Percentiles rank a stretch among this genome's conserved stretches.
Conservation (phyloP, 2,329 filamentous ascomycete species). For the Cladosporium sp. region DNA sequence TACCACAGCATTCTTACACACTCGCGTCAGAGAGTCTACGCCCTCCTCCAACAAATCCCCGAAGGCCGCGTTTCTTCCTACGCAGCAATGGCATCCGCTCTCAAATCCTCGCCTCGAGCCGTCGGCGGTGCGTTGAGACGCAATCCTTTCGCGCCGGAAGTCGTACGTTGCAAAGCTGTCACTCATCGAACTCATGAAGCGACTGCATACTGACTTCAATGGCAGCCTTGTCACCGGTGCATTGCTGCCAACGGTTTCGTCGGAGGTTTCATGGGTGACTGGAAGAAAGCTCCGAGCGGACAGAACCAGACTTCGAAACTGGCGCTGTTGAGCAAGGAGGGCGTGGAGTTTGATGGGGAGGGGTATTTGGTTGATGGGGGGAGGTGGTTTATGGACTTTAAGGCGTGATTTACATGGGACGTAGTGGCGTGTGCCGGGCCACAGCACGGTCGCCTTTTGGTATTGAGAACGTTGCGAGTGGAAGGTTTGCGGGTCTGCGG, state of each 20-base stretch:
- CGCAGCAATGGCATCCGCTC: slow-evolving; percentile 62
- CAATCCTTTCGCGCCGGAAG: slow-evolving; percentile 78
- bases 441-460: too few species aligned
- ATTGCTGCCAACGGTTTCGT: slow-evolving; percentile 34
- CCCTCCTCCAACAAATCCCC: slow-evolving; percentile 72
- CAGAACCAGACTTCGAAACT: slow-evolving; percentile 63
- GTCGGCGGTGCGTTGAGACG: slow-evolving; percentile 71
- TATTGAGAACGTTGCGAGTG: too few species aligned
- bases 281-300: slow-evolving; percentile 58
- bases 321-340: slow-evolving; percentile 57
- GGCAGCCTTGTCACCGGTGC: slow-evolving; percentile 4
- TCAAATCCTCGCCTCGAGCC: slow-evolving; percentile 68
- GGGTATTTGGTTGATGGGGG: slow-evolving; percentile 54
- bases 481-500: too few species aligned
- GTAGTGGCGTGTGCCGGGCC: background rate
- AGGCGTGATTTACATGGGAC: background rate
- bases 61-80: slow-evolving; percentile 73
- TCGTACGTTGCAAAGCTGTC: slow-evolving; percentile 67
- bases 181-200: slow-evolving; percentile 20
- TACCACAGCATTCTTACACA: background rate
- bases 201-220: background rate
- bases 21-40: slow-evolving; percentile 52
- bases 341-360: slow-evolving; percentile 58
- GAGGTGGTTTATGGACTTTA: slow-evolving; percentile 5
- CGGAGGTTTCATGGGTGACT: slow-evolving; percentile 67